Conservation (phyloP, 2,329 filamentous ascomycete species). For the Fusarium clavum region DNA sequence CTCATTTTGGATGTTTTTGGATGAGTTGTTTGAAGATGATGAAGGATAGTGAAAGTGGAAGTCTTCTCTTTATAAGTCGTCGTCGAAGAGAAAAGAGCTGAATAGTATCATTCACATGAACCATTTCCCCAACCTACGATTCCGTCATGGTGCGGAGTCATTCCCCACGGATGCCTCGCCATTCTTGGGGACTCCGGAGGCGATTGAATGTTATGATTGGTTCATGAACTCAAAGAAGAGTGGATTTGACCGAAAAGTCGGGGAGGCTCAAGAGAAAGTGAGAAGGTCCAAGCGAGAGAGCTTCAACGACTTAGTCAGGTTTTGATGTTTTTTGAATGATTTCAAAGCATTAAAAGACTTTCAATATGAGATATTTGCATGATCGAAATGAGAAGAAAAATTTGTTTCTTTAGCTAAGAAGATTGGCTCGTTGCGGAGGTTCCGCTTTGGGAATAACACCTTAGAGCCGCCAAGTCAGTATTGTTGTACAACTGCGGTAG, state of each 20-base stretch:
- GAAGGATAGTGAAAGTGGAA: not conserved
- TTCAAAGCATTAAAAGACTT: not conserved
- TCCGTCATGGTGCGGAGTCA: constrained; percentile 43
- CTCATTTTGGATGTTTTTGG: constrained; percentile 43
- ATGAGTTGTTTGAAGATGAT: not conserved
- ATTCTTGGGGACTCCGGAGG: constrained; percentile 16
- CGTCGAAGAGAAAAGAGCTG: not conserved
- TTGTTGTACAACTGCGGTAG: not conserved
- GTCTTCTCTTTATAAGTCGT: constrained; percentile 10
- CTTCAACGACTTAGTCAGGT: constrained; percentile 23
- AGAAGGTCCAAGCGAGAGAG: constrained; percentile 40
- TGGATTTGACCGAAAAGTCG: constrained; percentile 44
- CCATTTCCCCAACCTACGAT: constrained; percentile 31
- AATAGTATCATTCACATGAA: constrained; percentile 14
- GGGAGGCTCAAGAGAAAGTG: constrained; percentile 9
- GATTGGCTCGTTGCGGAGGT: constrained; percentile 2
- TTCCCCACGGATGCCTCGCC: constrained; percentile 41
- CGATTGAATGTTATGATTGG: constrained; percentile 32
- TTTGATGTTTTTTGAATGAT: not conserved
- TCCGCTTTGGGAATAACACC: constrained; percentile 6
- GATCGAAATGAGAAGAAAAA: not conserved
- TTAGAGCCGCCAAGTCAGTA: not conserved
- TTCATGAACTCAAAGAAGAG: constrained; percentile 6
- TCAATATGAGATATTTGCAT: not conserved
- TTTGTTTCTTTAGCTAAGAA: not conserved